Percentiles rank a stretch among this genome's conserved stretches.
These are phyloP conservation scores for Coniochaeta sp. DNA, from an alignment of 2,329 filamentous ascomycete species.

Conservation along the genomic window DNA sequence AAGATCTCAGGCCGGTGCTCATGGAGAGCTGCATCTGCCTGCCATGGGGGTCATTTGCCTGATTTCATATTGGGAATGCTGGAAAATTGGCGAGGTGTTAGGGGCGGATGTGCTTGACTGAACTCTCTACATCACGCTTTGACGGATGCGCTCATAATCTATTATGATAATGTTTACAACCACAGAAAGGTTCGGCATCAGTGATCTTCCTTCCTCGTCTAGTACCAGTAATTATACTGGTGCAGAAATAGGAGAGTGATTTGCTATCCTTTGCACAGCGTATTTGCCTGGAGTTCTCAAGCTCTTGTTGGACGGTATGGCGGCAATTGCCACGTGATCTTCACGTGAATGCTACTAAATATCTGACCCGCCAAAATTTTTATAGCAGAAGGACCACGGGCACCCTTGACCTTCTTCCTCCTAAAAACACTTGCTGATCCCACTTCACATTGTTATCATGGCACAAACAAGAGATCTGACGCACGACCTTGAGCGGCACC, in stretches of 20 bases:
- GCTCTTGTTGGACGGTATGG: not conserved
- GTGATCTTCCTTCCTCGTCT: not conserved
- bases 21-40: not conserved
- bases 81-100: not conserved
- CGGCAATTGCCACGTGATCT: not conserved
- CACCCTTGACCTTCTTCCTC: not conserved
- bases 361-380: not conserved
- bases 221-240: too few species aligned
- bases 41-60: not conserved
- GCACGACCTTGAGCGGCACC: conserved; percentile 63
- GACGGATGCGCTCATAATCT: not conserved
- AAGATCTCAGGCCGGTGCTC: not conserved
- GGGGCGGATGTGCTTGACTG: not conserved
- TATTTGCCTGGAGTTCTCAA: too few species aligned
- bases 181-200: not conserved
- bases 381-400: not conserved
- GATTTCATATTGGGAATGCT: not conserved
- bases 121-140: not conserved
- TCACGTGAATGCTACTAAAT: not conserved
- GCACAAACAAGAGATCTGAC: not conserved
- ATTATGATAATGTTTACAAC: not conserved
- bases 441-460: not conserved
- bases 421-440: not conserved
- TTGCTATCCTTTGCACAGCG: too few species aligned
- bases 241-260: too few species aligned